A percentile compares a stretch with the other conserved stretches of the same genome.
Evolutionary conservation across 768 basidiomycete species (phyloP).

Genomic region (Mrakia blollopis): DNA sequence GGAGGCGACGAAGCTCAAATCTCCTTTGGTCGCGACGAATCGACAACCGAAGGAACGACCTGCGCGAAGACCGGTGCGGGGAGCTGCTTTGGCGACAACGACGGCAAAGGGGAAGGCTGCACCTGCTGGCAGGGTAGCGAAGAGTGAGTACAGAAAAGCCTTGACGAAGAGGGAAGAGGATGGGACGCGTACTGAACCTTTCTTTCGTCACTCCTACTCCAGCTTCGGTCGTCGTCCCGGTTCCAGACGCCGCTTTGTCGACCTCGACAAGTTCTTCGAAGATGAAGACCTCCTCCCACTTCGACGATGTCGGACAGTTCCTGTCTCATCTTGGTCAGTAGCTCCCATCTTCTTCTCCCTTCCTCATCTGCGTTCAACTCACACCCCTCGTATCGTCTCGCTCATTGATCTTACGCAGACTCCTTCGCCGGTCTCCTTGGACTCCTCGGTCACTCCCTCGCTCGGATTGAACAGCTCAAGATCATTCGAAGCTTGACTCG

Average conservation of each 20-base stretch:
- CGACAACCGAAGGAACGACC: slow-evolving; percentile 30
- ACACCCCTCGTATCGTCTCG: too few species aligned
- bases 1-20: not conserved
- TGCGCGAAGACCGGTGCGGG: not conserved
- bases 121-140: too few species aligned
- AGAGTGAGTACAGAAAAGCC: not conserved
- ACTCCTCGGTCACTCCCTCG: slow-evolving; percentile 60
- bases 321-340: slow-evolving; percentile 27
- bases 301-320: not conserved
- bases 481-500: slow-evolving; percentile 59
- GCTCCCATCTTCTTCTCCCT: not conserved
- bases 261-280: not conserved
- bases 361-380: not conserved
- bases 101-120: too few species aligned
- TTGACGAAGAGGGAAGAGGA: not conserved
- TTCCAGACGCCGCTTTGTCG: not conserved
- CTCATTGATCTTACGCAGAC: slow-evolving; percentile 31
- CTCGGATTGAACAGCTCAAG: slow-evolving; percentile 64
- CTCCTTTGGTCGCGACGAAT: not conserved
- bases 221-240: not conserved
- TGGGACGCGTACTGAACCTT: not conserved
- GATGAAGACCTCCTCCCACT: not conserved
- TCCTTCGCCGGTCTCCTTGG: slow-evolving; percentile 56
- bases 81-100: not conserved
- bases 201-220: not conserved